Evolutionary conservation across 495 filamentous ascomycete species (phyloP), one percentile per base, ranked within the genome.

Genomic region (Penicillium macrosclerotiorum): DNA sequence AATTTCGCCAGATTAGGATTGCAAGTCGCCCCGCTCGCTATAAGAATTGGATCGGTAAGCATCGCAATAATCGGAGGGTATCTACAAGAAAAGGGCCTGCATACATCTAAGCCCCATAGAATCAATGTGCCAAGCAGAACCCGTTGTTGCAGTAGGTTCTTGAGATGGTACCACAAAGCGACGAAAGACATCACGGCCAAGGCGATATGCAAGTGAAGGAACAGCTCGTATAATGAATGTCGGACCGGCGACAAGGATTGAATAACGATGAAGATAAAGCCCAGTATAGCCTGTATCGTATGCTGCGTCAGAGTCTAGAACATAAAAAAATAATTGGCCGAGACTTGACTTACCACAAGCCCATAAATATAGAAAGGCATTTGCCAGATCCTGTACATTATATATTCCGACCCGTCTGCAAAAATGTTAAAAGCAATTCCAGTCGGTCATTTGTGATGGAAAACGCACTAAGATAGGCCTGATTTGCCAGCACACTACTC

Each of bases 1-100:
- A 54, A 45, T 79, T 95, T 59, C 80, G 79, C 69, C 89, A 92
- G 22, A 77, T 39, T 5, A 81, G 50, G 20, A 70, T 69, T 9
- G 54, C 52, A 8, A 76, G 54, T 23, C 87, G 80, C 13, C 72
- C 55, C 7, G 63, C 49, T 45, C 87, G 81, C 57, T 89, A 77
- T 18, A 69, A 53, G 17, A 57, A 13, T n/a, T n/a, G n/a, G n/a
- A n/a, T n/a, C n/a, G n/a, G 23, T 53, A 29, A 49, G 25, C 11
- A 35, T 9, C 22, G 13, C 39, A 24, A 45, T 30, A 69, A 6
- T 63, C 57, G 32, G 24, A 27, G 25, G 8, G 16, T 35, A 44
- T n/a, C n/a, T n/a, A n/a, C n/a, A n/a, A n/a, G n/a, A n/a, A n/a
- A n/a, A n/a, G n/a, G n/a, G n/a, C n/a, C n/a, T n/a, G n/a, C 63